These are phyloP conservation scores for Grigorovia yakushimaensis DNA, from an alignment of 805 yeast species.

Conservation along the genomic window DNA sequence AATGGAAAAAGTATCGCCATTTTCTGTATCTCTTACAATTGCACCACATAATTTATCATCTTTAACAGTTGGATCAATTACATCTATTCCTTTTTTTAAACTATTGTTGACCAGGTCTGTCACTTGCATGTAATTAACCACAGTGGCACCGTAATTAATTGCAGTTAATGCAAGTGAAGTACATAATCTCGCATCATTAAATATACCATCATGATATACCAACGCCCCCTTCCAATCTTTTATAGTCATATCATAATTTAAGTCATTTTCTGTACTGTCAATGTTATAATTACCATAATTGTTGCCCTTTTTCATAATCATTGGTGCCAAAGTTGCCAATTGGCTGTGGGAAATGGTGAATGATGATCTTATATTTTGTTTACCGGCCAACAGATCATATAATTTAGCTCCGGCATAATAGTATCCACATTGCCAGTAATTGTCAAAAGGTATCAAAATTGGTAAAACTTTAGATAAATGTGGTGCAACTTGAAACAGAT, in stretches of 20 bases:
- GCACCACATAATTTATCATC: conserved; percentile 56
- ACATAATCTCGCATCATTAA: conserved; percentile 88
- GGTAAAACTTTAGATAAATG: conserved; percentile 81
- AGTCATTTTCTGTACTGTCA: background rate
- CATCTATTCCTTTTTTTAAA: conserved; percentile 36
- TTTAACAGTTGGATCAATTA: conserved; percentile 48
- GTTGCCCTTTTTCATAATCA: conserved; percentile 57
- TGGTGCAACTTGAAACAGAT: conserved; percentile 83
- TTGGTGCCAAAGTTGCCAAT: conserved; percentile 72
- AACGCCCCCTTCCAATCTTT: conserved; percentile 66
- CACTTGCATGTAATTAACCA: conserved; percentile 79
- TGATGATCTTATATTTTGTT: conserved; percentile 70
- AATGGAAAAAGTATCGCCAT: conserved; percentile 52
- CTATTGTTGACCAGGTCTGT: background rate
- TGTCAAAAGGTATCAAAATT: conserved; percentile 91
- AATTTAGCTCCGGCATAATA: conserved; percentile 83
- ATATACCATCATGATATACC: conserved; percentile 91
- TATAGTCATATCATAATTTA: background rate
- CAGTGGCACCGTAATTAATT: conserved; percentile 78
- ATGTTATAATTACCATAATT: background rate
- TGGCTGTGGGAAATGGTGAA: conserved; percentile 58
- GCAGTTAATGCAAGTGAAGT: conserved; percentile 81
- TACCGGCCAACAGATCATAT: conserved; percentile 89
- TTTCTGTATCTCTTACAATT: conserved; percentile 58
- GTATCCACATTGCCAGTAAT: conserved; percentile 93